phyloP scores from a whole-genome alignment of 495 filamentous ascomycete genomes.

The Xylaria cubensis region DNA sequence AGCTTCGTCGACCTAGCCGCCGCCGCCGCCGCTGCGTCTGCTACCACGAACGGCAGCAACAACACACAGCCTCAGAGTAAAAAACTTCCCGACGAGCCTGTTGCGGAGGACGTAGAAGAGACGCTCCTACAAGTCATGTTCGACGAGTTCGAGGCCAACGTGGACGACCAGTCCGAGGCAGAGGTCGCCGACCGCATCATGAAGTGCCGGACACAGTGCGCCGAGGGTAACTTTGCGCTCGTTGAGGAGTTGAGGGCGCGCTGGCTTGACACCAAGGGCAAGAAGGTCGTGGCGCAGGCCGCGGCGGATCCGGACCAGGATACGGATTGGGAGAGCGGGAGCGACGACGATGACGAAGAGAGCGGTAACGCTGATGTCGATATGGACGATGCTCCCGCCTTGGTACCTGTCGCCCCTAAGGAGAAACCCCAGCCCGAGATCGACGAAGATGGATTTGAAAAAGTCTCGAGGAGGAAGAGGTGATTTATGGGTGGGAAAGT shows the following conservation, averaged over 20 bases:
- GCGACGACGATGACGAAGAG: constrained; percentile 57
- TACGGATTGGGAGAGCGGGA: constrained; percentile 58
- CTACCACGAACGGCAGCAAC: neutral
- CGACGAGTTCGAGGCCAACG: constrained; percentile 90
- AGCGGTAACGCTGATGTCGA: constrained; percentile 70
- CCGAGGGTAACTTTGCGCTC: constrained; percentile 67
- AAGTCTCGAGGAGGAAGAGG: constrained; percentile 78
- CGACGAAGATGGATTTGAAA: constrained; percentile 95
- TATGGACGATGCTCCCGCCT: constrained; percentile 74
- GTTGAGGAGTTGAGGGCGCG: constrained; percentile 71
- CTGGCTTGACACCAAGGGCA: constrained; percentile 66
- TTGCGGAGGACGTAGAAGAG: constrained; percentile 82
- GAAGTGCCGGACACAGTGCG: constrained; percentile 65
- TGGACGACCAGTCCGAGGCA: constrained; percentile 86
- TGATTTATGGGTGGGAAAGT: constrained; percentile 36
- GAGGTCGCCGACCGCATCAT: constrained; percentile 77
- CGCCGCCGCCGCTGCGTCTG: constrained; percentile 23
- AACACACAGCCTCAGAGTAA: constrained; percentile 25
- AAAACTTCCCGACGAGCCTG: constrained; percentile 62
- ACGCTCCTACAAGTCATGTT: constrained; percentile 87
- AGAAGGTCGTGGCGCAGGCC: constrained; percentile 63
- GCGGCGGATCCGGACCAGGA: constrained; percentile 67
- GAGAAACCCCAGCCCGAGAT: constrained; percentile 76
- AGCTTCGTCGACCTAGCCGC: constrained; percentile 57
- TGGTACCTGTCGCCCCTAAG: constrained; percentile 60